phyloP scores from a whole-genome alignment of 2,329 filamentous ascomycete species.

The Botrytis pseudocinerea region DNA sequence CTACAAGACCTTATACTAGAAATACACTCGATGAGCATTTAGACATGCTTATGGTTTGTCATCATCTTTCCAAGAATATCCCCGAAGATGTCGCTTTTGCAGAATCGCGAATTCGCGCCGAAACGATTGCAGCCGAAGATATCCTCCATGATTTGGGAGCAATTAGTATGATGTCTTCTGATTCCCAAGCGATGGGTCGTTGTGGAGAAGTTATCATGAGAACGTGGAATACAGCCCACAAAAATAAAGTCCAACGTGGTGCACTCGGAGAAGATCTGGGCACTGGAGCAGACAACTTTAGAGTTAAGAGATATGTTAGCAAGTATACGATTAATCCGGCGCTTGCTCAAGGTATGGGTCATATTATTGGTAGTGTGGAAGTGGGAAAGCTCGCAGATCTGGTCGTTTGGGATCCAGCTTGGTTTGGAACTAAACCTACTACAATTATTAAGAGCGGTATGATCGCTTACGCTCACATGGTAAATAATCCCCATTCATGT shows the following conservation, averaged over 20 bases:
- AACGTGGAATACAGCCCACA: slow-evolving; percentile 97
- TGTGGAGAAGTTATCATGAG: slow-evolving; percentile 90
- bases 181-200: slow-evolving; percentile 95
- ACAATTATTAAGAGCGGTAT: slow-evolving; percentile 85
- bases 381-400: slow-evolving; percentile 88
- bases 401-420: slow-evolving; percentile 80
- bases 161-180: slow-evolving; percentile 96
- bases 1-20: slow-evolving; percentile 82
- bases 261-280: slow-evolving; percentile 73
- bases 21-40: slow-evolving; percentile 96
- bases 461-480: slow-evolving; percentile 82
- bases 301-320: slow-evolving; percentile 88
- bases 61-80: slow-evolving; percentile 89
- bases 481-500: slow-evolving; percentile 44
- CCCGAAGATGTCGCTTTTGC: slow-evolving; percentile 95
- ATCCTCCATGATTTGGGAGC: slow-evolving; percentile 92
- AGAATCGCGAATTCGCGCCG: slow-evolving; percentile 88
- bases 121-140: slow-evolving; percentile 96
- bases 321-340: slow-evolving; percentile 98
- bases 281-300: slow-evolving; percentile 81
- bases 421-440: slow-evolving; percentile 84
- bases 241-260: slow-evolving; percentile 89
- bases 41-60: slow-evolving; percentile 98
- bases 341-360: slow-evolving; percentile 84
- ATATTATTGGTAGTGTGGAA: slow-evolving; percentile 84